Conservation (phyloP, 306 rosid species). For the Vigna nakashimae region DNA sequence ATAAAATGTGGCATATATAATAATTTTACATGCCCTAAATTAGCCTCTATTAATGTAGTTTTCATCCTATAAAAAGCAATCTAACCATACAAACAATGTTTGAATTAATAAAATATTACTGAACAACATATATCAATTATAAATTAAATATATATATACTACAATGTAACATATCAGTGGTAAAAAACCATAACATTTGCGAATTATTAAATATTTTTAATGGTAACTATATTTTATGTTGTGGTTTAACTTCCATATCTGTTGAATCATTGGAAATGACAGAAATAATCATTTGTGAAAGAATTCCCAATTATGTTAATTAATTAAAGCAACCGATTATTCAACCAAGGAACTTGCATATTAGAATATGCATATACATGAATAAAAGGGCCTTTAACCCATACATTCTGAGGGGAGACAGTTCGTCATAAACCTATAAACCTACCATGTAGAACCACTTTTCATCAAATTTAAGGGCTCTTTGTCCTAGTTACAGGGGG, state of each 20-base stretch:
- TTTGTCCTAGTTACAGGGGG: constrained; percentile 14
- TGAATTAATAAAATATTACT: not conserved
- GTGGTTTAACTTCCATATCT: no score
- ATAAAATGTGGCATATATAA: no score
- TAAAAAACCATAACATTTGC: no score
- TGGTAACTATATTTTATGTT: no score
- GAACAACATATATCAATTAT: not conserved
- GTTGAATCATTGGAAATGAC: not conserved
- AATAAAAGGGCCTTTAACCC: constrained; percentile 12
- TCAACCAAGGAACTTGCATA: constrained; percentile 22
- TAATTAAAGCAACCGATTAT: constrained; percentile 7
- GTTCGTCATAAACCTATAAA: constrained; percentile 21
- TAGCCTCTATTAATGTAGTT: no score
- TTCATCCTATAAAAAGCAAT: no score
- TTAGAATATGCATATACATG: not conserved
- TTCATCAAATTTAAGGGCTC: constrained; percentile 28
- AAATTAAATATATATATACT: no score
- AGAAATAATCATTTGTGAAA: constrained; percentile 11
- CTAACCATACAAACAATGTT: no score
- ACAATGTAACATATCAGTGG: no score
- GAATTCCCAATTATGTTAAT: not conserved
- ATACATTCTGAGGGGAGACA: constrained; percentile 16
- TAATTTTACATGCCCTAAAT: no score
- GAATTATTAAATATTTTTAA: no score
- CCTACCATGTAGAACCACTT: constrained; percentile 15